These are phyloP conservation scores for Ajuga reptans DNA, from an alignment of 305 asterid genomes.

Conservation along the genomic window DNA sequence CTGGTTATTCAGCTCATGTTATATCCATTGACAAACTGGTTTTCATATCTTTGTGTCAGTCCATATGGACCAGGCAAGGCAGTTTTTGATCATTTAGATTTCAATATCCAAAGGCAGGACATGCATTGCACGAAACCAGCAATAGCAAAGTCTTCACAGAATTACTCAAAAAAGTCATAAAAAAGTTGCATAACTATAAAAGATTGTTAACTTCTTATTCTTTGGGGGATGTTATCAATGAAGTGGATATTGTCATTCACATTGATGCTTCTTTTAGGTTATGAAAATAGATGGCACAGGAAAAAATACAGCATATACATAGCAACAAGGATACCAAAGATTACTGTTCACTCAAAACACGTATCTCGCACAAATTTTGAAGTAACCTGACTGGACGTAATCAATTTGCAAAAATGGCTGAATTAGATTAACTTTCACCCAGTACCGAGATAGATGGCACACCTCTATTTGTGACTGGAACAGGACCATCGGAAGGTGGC, in stretches of 20 bases:
- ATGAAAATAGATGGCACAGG: background rate
- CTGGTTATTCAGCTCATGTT: background rate
- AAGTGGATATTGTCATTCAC: background rate
- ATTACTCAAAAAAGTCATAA: background rate
- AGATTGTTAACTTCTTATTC: background rate
- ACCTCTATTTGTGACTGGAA: conserved; percentile 77
- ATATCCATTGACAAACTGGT: background rate
- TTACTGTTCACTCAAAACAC: background rate
- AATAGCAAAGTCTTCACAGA: background rate
- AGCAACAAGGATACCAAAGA: background rate
- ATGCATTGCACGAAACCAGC: background rate
- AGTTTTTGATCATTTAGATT: background rate
- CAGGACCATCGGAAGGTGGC: conserved; percentile 59
- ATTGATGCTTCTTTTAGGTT: background rate
- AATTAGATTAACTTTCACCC: background rate
- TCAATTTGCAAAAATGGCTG: background rate
- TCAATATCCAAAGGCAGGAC: background rate
- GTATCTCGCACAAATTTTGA: conserved; percentile 5
- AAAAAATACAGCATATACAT: conserved; percentile 11
- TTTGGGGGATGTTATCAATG: background rate
- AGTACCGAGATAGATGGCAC: conserved; percentile 1
- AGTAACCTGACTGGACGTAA: background rate
- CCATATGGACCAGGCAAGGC: background rate
- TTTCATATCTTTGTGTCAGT: background rate
- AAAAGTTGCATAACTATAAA: background rate